Percentiles rank a stretch among this genome's conserved stretches.
phyloP scores from a whole-genome alignment of 2,329 filamentous ascomycete genomes.

The Onygena corvina region DNA sequence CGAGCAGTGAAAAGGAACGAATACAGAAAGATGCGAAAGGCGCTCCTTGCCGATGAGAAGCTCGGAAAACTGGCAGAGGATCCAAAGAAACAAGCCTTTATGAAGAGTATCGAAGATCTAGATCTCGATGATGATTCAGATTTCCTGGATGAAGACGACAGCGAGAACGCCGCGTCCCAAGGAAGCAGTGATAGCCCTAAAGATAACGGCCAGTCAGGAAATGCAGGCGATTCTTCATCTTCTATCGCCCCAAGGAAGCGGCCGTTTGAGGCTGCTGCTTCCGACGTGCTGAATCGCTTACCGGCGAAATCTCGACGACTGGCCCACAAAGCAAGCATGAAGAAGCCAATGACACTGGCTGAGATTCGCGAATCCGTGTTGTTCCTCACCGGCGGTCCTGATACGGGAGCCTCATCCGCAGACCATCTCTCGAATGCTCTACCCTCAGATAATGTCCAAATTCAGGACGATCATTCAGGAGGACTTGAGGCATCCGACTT shows the following conservation, averaged over 20 bases:
- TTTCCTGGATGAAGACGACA: constrained; percentile 42
- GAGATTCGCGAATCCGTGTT: constrained; percentile 78
- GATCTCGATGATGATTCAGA: constrained; percentile 59
- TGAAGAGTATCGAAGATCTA: constrained; percentile 76
- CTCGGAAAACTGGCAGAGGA: constrained; percentile 83
- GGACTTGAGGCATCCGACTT: constrained; percentile 19
- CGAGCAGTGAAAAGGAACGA: constrained; percentile 73
- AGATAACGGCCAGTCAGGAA: constrained; percentile 16
- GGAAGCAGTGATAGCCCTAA: background rate
- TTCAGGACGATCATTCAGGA: background rate
- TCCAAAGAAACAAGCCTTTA: constrained; percentile 78
- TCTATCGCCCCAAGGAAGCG: constrained; percentile 23
- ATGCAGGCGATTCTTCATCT: constrained; percentile 8
- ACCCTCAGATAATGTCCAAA: background rate
- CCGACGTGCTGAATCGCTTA: constrained; percentile 40
- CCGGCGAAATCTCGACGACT: constrained; percentile 53
- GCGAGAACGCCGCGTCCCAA: constrained; percentile 10
- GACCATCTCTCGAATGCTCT: background rate
- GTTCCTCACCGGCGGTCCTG: constrained; percentile 60
- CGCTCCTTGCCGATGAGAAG: constrained; percentile 75
- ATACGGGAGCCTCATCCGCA: constrained; percentile 21
- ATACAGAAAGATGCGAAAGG: constrained; percentile 83
- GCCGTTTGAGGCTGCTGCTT: constrained; percentile 27
- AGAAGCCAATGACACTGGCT: constrained; percentile 60
- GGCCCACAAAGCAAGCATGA: constrained; percentile 39